Base-by-base conservation (phyloP, 306 rosid genomes). In the Castanea mollissima region DNA sequence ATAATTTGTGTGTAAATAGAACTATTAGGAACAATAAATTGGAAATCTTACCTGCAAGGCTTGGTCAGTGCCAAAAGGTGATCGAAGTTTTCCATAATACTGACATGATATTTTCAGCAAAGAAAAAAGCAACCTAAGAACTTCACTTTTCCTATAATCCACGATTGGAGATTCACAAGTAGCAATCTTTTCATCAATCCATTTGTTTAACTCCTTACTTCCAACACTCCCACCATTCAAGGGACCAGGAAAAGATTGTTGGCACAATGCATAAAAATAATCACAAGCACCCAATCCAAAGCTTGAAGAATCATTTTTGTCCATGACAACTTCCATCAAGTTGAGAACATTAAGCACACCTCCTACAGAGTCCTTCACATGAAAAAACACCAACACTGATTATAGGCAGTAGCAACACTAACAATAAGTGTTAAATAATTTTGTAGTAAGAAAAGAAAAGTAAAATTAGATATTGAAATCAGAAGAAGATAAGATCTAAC, bases 161-260 rank as follows among this genome's bases (percentile, higher is more conserved):
- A 82, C 55, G 65, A 89, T 89, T 5, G 88, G 81, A 32, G 92
- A 87, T 70, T 76, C 90, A 2, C 87, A 85, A 73, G 78, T 72
- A 64, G 93, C 87, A 79, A 89, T 92, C 88, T 94, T 87, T 86
- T 94, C 98, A 81, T 94, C 97, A 72, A 92, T 82, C 98, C 98
- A 94, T 87, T 87, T 94, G 81, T 88, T 80, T 79, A 94, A 80
- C 73, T 94, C 97, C 87, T 87, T 94, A 84, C 82, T 94, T 81
- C 97, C 97, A 80, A 92, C 92, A 83, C 81, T 91, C 74, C 94
- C 97, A 32, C 97, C 97, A 88, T 88, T 93, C 90, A 94, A 85
- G 68, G 98, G 98, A 86, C 98, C 97, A 5, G 97, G 97, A 86
- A 91, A 94, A 77, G 97, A 90, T 54, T 92, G 96, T 69, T 89